phyloP scores from a whole-genome alignment of 257 asterid species.

The Lithospermum erythrorhizon region DNA sequence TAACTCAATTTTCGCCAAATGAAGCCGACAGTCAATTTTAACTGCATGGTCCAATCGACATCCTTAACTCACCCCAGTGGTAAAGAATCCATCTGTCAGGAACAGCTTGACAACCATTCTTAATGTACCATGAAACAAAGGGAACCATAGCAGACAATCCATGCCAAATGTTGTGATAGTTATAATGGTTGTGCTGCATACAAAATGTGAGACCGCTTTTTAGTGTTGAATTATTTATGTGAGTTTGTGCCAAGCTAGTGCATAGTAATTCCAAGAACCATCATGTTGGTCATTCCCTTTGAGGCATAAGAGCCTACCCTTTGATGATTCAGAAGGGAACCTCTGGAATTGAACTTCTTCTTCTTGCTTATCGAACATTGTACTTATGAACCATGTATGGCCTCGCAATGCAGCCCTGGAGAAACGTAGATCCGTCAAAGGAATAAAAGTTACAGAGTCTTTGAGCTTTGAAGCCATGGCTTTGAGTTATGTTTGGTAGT shows the following conservation, averaged over 20 bases:
- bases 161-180: constrained; percentile 66
- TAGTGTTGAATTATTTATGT: constrained; percentile 33
- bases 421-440: constrained; percentile 51
- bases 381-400: constrained; percentile 88
- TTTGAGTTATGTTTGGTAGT: constrained; percentile 15
- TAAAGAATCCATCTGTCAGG: constrained; percentile 50
- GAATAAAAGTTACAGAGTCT: constrained; percentile 47
- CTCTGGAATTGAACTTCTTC: constrained; percentile 43
- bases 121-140: constrained; percentile 51
- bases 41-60: constrained; percentile 53
- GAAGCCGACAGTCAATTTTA: constrained; percentile 40
- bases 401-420: constrained; percentile 35
- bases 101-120: constrained; percentile 21
- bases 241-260: constrained; percentile 63
- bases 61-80: constrained; percentile 66
- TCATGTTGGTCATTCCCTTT: constrained; percentile 47
- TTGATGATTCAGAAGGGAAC: constrained; percentile 36
- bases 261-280: constrained; percentile 64
- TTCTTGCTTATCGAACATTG: constrained; percentile 38
- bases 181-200: constrained; percentile 51
- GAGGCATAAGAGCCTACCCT: constrained; percentile 48
- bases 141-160: constrained; percentile 59
- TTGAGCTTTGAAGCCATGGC: constrained; percentile 28
- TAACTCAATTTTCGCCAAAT: constrained; percentile 21
- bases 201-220: constrained; percentile 40